phyloP scores from a whole-genome alignment of 208 protist species.

The Leishmania tropica region DNA sequence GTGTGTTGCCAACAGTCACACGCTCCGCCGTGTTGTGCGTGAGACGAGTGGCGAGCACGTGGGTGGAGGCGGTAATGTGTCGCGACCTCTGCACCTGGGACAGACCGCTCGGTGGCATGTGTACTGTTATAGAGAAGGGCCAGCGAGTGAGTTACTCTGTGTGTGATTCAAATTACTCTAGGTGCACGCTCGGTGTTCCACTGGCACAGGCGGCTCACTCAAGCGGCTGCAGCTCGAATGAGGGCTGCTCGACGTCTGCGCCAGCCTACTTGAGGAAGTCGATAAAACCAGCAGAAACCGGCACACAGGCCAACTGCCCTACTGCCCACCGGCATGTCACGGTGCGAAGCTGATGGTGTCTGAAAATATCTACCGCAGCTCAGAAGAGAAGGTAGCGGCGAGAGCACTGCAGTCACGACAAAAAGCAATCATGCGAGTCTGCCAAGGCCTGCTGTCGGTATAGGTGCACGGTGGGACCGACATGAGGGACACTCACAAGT shows the following conservation, averaged over 20 bases:
- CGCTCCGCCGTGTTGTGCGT: constrained; percentile 38
- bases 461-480: neutral
- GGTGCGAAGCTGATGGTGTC: neutral
- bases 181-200: neutral
- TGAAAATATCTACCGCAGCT: neutral
- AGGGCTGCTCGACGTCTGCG: neutral
- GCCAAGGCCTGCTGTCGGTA: neutral
- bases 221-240: neutral
- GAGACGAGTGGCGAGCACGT: constrained; percentile 26
- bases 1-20: constrained; percentile 54
- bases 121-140: neutral
- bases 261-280: neutral
- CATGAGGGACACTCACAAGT: neutral
- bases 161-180: neutral
- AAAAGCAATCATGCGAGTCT: neutral
- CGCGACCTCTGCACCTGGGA: neutral
- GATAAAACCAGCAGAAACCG: neutral
- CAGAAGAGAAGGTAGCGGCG: neutral
- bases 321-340: neutral
- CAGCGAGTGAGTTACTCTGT: neutral
- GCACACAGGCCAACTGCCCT: neutral
- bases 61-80: constrained; percentile 15
- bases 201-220: neutral
- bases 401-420: neutral
- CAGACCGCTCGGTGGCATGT: neutral